A percentile compares a stretch with the other conserved stretches of the same genome.
phyloP scores from a whole-genome alignment of 139 green algal genomes.

The Haematococcus sp. region DNA sequence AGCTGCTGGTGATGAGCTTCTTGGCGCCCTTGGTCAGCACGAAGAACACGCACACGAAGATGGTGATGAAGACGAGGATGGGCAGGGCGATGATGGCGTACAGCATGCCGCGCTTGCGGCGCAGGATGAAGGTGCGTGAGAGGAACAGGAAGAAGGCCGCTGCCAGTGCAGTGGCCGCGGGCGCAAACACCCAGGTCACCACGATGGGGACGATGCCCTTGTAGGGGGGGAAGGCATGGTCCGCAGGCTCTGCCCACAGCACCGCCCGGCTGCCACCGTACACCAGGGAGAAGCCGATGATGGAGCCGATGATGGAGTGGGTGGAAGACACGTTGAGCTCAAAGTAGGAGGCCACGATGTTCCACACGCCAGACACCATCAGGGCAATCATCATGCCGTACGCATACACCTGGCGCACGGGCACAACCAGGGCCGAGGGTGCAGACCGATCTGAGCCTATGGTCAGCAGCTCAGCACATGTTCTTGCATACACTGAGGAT shows the following conservation, averaged over 20 bases:
- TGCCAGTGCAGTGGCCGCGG: conserved; percentile 39
- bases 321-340: conserved; percentile 60
- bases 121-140: conserved; percentile 30
- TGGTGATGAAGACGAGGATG: conserved; percentile 34
- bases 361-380: conserved; percentile 34
- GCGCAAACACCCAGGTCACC: conserved; percentile 61
- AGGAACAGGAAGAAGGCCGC: conserved; percentile 39
- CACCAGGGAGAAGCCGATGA: too few relatives aligned
- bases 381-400: conserved; percentile 54
- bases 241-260: conserved; percentile 16
- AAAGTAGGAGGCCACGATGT: conserved; percentile 33
- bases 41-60: conserved; percentile 42
- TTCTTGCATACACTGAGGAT: too few relatives aligned
- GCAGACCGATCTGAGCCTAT: too few relatives aligned
- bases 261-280: conserved; percentile 14
- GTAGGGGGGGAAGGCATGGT: conserved; percentile 38
- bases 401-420: conserved; percentile 36
- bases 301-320: conserved; percentile 37
- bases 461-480: too few relatives aligned
- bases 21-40: conserved; percentile 52
- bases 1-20: conserved; percentile 24
- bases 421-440: too few relatives aligned
- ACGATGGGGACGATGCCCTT: conserved; percentile 43
- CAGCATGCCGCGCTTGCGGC: conserved; percentile 30
- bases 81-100: conserved; percentile 46